Percentiles rank a stretch among this genome's conserved stretches.
These are phyloP conservation scores for Cyclotella cryptica DNA, from an alignment of 108 stramenopile species.

Conservation along the genomic window DNA sequence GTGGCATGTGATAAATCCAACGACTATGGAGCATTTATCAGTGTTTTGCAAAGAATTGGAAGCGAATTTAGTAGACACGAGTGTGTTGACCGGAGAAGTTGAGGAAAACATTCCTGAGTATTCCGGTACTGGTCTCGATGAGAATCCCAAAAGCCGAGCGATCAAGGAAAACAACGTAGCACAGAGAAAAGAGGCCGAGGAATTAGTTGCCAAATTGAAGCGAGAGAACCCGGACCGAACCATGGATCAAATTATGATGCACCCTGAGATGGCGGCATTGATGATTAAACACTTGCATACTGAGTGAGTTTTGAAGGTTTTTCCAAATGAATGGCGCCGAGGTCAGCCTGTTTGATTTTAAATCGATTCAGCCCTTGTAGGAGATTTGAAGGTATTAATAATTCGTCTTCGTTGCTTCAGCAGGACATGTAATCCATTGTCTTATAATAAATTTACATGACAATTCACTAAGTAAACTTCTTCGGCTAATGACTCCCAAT, in stretches of 20 bases:
- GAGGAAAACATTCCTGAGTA: background rate
- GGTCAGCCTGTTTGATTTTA: no score
- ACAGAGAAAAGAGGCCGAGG: conserved; percentile 47
- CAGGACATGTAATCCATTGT: no score
- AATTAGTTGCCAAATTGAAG: conserved; percentile 32
- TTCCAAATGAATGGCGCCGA: no score
- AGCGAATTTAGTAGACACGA: conserved; percentile 36
- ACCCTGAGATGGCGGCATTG: conserved; percentile 56
- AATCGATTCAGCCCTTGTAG: no score
- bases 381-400: no score
- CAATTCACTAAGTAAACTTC: background rate
- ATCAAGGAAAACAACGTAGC: background rate
- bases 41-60: conserved; percentile 43
- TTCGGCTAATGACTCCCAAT: no score
- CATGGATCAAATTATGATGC: conserved; percentile 60
- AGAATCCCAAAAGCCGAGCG: background rate
- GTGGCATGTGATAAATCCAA: conserved; percentile 48
- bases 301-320: background rate
- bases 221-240: conserved; percentile 44
- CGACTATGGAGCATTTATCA: conserved; percentile 40
- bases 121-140: background rate
- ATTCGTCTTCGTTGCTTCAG: no score
- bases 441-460: background rate
- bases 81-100: conserved; percentile 23
- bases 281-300: conserved; percentile 55